These are phyloP conservation scores for Leishmania mexicana DNA, from an alignment of 208 protist genomes.

Conservation along the genomic window DNA sequence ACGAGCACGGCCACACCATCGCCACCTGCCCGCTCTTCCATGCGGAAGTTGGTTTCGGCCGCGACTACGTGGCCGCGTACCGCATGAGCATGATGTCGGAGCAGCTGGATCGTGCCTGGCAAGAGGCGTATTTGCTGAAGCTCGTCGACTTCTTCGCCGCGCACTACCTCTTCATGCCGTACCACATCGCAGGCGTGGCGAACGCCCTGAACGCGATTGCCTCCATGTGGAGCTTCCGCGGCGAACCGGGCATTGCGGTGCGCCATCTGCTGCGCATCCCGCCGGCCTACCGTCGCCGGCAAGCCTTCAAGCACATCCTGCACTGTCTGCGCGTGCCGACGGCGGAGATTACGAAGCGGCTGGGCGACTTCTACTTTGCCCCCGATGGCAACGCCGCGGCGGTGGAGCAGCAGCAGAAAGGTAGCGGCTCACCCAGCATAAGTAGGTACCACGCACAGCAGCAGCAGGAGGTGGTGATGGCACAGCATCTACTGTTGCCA, in stretches of 20 bases:
- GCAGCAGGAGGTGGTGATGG: constrained; percentile 41
- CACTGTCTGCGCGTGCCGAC: constrained; percentile 67
- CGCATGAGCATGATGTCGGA: constrained; percentile 91
- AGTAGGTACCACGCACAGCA: constrained; percentile 10
- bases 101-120: constrained; percentile 76
- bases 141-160: constrained; percentile 66
- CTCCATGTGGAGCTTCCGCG: constrained; percentile 85
- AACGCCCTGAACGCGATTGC: constrained; percentile 85
- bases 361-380: constrained; percentile 68
- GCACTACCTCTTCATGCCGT: constrained; percentile 76
- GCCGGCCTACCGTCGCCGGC: constrained; percentile 74
- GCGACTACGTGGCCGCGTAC: constrained; percentile 86
- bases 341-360: constrained; percentile 51
- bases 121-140: constrained; percentile 76
- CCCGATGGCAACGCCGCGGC: constrained; percentile 36
- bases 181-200: constrained; percentile 82
- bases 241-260: constrained; percentile 79
- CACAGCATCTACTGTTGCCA: constrained; percentile 78
- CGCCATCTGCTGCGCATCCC: constrained; percentile 69
- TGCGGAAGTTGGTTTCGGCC: constrained; percentile 80
- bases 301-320: constrained; percentile 81
- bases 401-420: neutral
- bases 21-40: constrained; percentile 79
- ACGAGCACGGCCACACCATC: constrained; percentile 63
- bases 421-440: neutral